Conservation (phyloP, 805 yeast genomes). For the Candida berthetii region DNA sequence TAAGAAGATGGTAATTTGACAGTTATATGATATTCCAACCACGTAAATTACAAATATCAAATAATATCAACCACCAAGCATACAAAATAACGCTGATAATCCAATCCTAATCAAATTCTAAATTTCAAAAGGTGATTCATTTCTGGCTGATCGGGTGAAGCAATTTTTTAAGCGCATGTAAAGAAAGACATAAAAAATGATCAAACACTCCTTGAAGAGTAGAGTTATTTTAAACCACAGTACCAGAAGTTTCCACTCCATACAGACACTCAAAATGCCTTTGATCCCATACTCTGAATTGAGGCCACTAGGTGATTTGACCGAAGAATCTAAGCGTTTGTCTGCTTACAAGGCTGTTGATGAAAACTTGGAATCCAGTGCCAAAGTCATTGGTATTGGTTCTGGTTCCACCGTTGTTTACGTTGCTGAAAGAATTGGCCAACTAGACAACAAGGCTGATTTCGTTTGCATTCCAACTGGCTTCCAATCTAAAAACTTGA, state of each 20-base stretch:
- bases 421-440: constrained; percentile 91
- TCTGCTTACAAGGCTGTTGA: constrained; percentile 95
- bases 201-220: no score
- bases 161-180: no score
- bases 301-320: constrained; percentile 27
- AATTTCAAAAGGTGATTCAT: no score
- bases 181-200: no score
- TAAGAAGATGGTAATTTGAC: no score
- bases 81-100: no score
- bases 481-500: constrained; percentile 86
- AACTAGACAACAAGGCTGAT: constrained; percentile 40
- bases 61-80: no score
- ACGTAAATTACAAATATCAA: no score
- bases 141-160: no score
- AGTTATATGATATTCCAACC: no score
- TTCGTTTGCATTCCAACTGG: constrained; percentile 93
- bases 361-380: constrained; percentile 63
- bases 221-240: neutral
- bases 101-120: no score
- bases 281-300: constrained; percentile 18
- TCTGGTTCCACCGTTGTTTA: constrained; percentile 98
- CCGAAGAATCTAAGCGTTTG: constrained; percentile 80
- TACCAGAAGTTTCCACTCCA: neutral
- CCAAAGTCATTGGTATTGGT: constrained; percentile 86
- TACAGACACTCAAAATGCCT: constrained; percentile 11